phyloP scores from a whole-genome alignment of 176 grass and related monocot genomes.

The Coix lacrymajobi region DNA sequence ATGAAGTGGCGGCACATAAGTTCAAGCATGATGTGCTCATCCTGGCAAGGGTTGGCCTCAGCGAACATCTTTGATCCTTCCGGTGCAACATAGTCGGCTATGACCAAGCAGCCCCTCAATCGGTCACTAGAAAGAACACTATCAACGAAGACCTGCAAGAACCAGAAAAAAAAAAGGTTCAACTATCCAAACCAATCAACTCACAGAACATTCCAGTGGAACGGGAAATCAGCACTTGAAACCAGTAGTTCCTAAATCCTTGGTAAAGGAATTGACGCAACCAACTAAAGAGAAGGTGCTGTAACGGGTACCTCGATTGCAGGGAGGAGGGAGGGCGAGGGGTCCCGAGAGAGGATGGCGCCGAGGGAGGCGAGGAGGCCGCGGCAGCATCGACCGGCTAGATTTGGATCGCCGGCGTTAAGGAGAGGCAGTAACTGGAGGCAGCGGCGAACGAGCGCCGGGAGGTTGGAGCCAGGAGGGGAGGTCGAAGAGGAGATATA shows the following conservation, averaged over 20 bases:
- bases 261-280: neutral
- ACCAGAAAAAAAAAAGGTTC: neutral
- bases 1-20: slow-evolving; percentile 31
- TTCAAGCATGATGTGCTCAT: neutral
- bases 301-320: slow-evolving; percentile 27
- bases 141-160: slow-evolving; percentile 24
- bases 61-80: neutral
- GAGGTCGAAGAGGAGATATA: neutral
- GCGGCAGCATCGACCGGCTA: neutral
- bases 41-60: too few species aligned
- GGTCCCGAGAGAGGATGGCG: slow-evolving; percentile 12
- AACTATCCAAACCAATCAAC: neutral
- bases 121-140: neutral
- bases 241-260: neutral
- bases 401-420: neutral
- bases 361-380: neutral
- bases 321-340: slow-evolving; percentile 12
- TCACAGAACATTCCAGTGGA: neutral
- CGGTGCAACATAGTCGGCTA: neutral
- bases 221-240: neutral
- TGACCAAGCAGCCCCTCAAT: neutral
- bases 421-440: slow-evolving; percentile 1
- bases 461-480: neutral
- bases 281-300: neutral
- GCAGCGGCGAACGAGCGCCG: neutral